These are phyloP conservation scores for Naganishia liquefaciens DNA, from an alignment of 1,284 basidiomycete genomes.

Conservation along the genomic window DNA sequence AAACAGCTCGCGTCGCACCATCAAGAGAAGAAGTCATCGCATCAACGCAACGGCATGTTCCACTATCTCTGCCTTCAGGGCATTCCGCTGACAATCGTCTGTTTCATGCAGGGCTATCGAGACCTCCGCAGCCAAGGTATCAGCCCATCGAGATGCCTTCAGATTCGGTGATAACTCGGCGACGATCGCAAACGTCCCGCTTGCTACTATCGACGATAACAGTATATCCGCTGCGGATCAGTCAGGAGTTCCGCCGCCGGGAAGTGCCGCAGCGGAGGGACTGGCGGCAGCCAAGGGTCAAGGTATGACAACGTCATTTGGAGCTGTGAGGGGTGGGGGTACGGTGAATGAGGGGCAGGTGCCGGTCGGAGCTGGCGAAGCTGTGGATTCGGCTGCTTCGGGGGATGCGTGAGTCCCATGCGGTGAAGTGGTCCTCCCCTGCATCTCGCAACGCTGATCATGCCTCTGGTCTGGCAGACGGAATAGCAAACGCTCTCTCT, in stretches of 20 bases:
- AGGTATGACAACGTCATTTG: slow-evolving; percentile 17
- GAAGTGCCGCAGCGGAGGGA: slow-evolving; percentile 12
- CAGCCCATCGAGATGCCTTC: slow-evolving; percentile 26
- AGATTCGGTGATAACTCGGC: slow-evolving; percentile 7
- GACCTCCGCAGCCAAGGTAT: slow-evolving; percentile 18
- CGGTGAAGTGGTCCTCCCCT: too few species aligned
- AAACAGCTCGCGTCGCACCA: slow-evolving; percentile 28
- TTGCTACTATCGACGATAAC: background rate
- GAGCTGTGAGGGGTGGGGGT: slow-evolving; percentile 8
- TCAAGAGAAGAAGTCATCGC: slow-evolving; percentile 27
- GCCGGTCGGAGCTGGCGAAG: background rate
- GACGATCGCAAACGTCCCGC: background rate
- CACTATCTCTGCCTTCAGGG: background rate
- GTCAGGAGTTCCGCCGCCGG: background rate
- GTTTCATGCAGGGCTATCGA: slow-evolving; percentile 24
- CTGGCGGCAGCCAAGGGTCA: slow-evolving; percentile 3
- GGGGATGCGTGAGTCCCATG: slow-evolving; percentile 2
- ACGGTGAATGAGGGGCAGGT: slow-evolving; percentile 15
- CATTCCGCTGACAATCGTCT: background rate
- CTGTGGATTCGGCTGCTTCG: background rate
- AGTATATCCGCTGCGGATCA: background rate
- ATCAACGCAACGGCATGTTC: slow-evolving; percentile 26
- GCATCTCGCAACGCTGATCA: background rate
- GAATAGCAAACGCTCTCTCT: slow-evolving; percentile 15
- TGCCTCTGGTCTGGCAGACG: background rate